Evolutionary conservation across 2,329 filamentous ascomycete species (phyloP).

Genomic region (Clonostachys sp.): DNA sequence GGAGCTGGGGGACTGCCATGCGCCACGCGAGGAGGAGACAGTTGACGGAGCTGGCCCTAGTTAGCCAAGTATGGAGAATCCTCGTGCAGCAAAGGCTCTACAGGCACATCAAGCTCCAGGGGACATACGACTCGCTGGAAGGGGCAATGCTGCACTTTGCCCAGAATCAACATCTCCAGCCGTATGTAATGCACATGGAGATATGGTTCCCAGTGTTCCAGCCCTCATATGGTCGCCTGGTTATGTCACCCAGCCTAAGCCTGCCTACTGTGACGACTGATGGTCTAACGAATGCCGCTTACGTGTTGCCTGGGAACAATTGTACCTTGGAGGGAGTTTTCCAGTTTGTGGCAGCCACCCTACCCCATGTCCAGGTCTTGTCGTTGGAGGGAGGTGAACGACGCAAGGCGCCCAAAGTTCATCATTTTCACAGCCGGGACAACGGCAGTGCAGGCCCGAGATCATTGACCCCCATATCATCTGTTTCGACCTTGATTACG

Average conservation of each 20-base stretch:
- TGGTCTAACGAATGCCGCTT: conserved; percentile 51
- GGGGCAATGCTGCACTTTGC: conserved; percentile 58
- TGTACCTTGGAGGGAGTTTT: conserved; percentile 69
- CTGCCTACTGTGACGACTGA: conserved; percentile 50
- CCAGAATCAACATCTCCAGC: conserved; percentile 50
- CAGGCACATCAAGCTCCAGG: conserved; percentile 72
- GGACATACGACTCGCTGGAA: conserved; percentile 57
- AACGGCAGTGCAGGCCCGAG: conserved; percentile 2
- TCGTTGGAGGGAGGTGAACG: conserved; percentile 75
- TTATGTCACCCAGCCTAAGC: conserved; percentile 27
- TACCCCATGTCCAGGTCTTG: conserved; percentile 59
- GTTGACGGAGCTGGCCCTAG: conserved; percentile 61
- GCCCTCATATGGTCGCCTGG: conserved; percentile 35
- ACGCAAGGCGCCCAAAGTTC: conserved; percentile 67
- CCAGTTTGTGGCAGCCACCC: conserved; percentile 51
- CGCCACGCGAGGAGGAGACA: conserved; percentile 64
- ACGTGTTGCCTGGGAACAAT: conserved; percentile 59
- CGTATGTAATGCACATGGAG: conserved; percentile 68
- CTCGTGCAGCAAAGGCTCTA: conserved; percentile 70
- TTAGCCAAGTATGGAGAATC: conserved; percentile 58
- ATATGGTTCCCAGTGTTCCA: conserved; percentile 76
- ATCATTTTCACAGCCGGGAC: conserved; percentile 20
- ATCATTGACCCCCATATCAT: conserved; percentile 2
- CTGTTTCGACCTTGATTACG: conserved; percentile 63
- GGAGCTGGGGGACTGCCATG: conserved; percentile 59